Evolutionary conservation across 2,329 filamentous ascomycete genomes (phyloP).

Genomic region (Paradendryphiella salina): DNA sequence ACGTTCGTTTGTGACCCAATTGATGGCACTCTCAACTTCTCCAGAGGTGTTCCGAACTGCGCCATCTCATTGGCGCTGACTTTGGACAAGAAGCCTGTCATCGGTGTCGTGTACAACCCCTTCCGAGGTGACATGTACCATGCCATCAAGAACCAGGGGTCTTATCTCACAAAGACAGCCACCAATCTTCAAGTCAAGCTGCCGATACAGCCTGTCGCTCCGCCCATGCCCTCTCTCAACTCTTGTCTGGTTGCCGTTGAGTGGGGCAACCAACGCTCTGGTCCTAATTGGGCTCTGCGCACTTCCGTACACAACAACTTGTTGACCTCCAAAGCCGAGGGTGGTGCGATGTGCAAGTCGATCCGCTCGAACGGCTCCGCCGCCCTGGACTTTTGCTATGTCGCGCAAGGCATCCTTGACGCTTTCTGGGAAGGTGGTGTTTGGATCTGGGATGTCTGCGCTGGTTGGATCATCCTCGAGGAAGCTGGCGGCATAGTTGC

Average conservation of each 20-base stretch:
- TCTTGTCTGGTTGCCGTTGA: conserved; percentile 43
- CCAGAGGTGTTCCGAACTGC: conserved; percentile 44
- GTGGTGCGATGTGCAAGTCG: conserved; percentile 42
- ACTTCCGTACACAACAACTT: conserved; percentile 35
- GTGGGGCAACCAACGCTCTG: conserved; percentile 45
- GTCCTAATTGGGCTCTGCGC: conserved; percentile 45
- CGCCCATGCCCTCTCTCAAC: conserved; percentile 35
- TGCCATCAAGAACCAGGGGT: conserved; percentile 40
- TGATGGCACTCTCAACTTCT: conserved; percentile 48
- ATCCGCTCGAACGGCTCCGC: conserved; percentile 44
- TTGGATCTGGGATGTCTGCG: conserved; percentile 45
- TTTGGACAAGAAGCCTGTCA: conserved; percentile 38
- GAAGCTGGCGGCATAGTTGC: conserved; percentile 46
- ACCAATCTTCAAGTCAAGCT: conserved; percentile 33
- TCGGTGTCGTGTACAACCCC: conserved; percentile 46
- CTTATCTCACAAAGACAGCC: conserved; percentile 29
- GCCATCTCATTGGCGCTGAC: conserved; percentile 41
- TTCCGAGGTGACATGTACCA: conserved; percentile 43
- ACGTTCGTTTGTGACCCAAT: conserved; percentile 48
- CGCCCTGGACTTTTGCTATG: conserved; percentile 47
- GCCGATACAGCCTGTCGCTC: conserved; percentile 32
- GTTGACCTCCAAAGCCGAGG: conserved; percentile 31
- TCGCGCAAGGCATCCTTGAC: conserved; percentile 43
- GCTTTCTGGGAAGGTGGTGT: conserved; percentile 46
- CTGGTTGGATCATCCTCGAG: conserved; percentile 46